Evolutionary conservation across 345 rosid genomes (phyloP).

Genomic region (Pistacia integerrima): DNA sequence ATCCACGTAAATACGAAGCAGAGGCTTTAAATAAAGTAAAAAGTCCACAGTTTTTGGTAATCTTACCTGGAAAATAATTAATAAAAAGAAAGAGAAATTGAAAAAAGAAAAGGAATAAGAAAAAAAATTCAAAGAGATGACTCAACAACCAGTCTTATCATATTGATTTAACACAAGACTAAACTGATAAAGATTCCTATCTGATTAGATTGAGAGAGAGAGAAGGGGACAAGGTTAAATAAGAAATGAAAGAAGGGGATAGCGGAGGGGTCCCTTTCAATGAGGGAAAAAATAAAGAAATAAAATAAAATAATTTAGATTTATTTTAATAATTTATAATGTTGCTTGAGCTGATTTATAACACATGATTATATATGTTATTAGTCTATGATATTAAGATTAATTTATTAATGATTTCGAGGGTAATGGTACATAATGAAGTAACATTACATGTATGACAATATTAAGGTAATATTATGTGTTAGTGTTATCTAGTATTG

Average conservation of each 20-base stretch:
- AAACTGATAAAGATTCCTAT: constrained; percentile 34
- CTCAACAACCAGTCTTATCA: constrained; percentile 49
- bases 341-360: no score
- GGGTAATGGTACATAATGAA: no score
- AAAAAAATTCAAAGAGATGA: constrained; percentile 28
- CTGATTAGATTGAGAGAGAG: constrained; percentile 20
- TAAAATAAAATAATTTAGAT: not conserved
- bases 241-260: not conserved
- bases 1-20: constrained; percentile 32
- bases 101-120: not conserved
- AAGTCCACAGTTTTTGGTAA: not conserved
- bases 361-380: no score
- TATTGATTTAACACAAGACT: constrained; percentile 15
- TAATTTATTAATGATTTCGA: no score
- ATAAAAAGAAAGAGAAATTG: constrained; percentile 1
- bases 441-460: no score
- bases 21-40: constrained; percentile 5
- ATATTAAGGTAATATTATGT: no score
- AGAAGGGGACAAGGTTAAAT: not conserved
- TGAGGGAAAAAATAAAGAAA: not conserved
- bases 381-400: no score
- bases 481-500: no score
- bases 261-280: constrained; percentile 26
- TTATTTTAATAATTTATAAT: no score
- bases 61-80: constrained; percentile 18